Base-by-base conservation (phyloP, 2,329 filamentous ascomycete genomes). In the Xylaria sp. region DNA sequence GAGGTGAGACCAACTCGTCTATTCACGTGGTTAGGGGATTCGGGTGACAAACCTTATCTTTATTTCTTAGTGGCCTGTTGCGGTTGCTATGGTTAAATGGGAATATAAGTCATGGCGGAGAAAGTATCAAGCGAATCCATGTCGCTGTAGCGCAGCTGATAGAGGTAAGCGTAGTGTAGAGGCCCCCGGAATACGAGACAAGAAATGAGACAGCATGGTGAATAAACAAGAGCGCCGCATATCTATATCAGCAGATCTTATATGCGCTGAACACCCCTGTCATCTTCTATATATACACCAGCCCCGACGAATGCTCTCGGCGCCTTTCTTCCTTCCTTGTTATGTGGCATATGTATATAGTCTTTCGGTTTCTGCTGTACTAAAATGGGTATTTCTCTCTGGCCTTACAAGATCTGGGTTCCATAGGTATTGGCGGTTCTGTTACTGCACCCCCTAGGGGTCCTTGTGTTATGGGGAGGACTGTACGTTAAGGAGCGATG, bases 121-220 rank as follows among this genome's bases (percentile, higher is more conserved):
- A 59, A n/a, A 52, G 52, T 36, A 62, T 55, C 31, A 43, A 55
- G 36, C 33, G 54, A 48, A 64, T 49, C 57, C 43, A 61, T 60
- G 58, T 54, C 39, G 49, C 18, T 15, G 46, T 15, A 31, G 23
- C 31, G 66, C 57, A 65, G 51, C 62, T 55, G 43, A 57, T 59
- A 54, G 25, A 59, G 57, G 51, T 13, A 49, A 51, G 48, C 63
- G 41, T 51, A 43, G 36, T 59, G 41, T 43, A 57, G 33, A 43
- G 23, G 39, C 23, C 20, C 36, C 59, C 41, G 55, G 56, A 49
- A 67, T 61, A 67, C 64, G 67, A 67, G 67, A 62, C 55, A 59
- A 59, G 15, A 54, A 23, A 58, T 70, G 60, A 70, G 60, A 67
- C 64, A 67, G 20, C 33, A 49, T 46, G 33, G 59, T 58, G 57